These are phyloP conservation scores for Zymoseptoria pseudotritici DNA, from an alignment of 2,329 filamentous ascomycete genomes.

Conservation along the genomic window DNA sequence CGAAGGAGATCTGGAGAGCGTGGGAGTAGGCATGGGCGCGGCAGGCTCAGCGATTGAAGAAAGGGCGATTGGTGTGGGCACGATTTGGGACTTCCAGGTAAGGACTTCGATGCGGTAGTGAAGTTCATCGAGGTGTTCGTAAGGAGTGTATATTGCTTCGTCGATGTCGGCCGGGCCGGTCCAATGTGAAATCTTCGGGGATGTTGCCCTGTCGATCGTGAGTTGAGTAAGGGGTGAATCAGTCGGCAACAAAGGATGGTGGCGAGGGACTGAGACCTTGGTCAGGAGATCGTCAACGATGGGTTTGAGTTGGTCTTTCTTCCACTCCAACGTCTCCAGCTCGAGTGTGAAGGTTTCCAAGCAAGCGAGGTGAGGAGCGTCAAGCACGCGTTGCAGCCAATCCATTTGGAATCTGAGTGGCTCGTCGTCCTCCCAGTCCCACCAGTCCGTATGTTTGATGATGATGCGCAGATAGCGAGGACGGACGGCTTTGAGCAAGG, in stretches of 20 bases:
- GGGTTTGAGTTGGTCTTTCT: conserved; percentile 38
- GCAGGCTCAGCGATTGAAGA: not conserved
- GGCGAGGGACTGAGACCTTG: conserved; percentile 20
- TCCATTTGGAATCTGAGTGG: conserved; percentile 19
- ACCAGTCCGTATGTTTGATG: conserved; percentile 32
- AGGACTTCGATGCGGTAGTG: conserved; percentile 41
- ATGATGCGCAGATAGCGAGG: conserved; percentile 24
- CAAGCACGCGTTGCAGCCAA: conserved; percentile 20
- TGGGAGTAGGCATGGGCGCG: not conserved
- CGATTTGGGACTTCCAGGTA: conserved; percentile 23
- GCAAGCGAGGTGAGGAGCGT: conserved; percentile 26
- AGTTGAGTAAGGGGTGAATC: conserved; percentile 4
- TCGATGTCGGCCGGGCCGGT: conserved; percentile 40
- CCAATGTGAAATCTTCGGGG: conserved; percentile 34
- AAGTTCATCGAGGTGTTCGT: conserved; percentile 36
- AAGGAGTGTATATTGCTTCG: conserved; percentile 34
- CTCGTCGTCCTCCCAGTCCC: conserved; percentile 28
- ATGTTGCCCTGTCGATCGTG: conserved; percentile 1
- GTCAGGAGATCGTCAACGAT: conserved; percentile 31
- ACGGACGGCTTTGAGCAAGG: not conserved
- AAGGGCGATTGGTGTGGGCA: no score
- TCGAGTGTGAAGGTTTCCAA: conserved; percentile 21
- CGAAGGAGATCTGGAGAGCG: not conserved
- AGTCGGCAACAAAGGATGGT: not conserved
- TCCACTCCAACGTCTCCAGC: conserved; percentile 43